Percentiles rank a stretch among this genome's conserved stretches.
phyloP scores from a whole-genome alignment of 768 basidiomycete genomes.

The Collybia sordida region DNA sequence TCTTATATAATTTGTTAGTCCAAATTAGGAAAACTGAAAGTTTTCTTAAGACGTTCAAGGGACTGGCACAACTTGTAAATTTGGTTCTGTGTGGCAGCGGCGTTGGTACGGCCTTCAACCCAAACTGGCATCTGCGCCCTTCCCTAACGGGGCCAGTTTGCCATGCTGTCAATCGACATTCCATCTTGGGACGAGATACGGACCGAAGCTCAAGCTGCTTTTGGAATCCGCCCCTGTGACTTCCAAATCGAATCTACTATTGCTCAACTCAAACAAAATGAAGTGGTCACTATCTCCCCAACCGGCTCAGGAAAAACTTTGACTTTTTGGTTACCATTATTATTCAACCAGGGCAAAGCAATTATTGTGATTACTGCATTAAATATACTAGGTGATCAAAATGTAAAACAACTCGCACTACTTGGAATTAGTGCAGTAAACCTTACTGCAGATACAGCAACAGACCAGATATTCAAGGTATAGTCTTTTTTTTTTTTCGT shows the following conservation, averaged over 20 bases:
- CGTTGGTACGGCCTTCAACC: no score
- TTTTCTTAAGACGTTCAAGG: no score
- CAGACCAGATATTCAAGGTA: constrained; percentile 15
- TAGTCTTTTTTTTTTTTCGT: neutral
- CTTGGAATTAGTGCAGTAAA: neutral
- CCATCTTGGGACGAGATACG: no score
- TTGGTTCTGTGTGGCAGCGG: no score
- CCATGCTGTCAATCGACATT: no score
- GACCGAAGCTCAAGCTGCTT: constrained; percentile 4
- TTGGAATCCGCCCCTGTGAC: constrained; percentile 14
- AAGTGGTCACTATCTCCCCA: constrained; percentile 17
- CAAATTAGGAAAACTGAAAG: no score
- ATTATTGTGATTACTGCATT: constrained; percentile 18
- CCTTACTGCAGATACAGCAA: no score
- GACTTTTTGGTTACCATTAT: constrained; percentile 20
- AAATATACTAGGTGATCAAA: constrained; percentile 1
- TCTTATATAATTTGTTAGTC: no score
- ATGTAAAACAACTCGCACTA: neutral
- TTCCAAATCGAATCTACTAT: constrained; percentile 10
- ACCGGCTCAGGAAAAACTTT: constrained; percentile 23
- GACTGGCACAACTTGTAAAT: no score
- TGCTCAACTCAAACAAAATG: constrained; percentile 7
- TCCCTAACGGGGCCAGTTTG: no score
- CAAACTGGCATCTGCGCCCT: no score
- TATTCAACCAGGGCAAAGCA: constrained; percentile 12